A percentile compares a stretch with the other conserved stretches of the same genome.
phyloP scores from a whole-genome alignment of 1,284 basidiomycete genomes.

The Ceratobasidium sp. region DNA sequence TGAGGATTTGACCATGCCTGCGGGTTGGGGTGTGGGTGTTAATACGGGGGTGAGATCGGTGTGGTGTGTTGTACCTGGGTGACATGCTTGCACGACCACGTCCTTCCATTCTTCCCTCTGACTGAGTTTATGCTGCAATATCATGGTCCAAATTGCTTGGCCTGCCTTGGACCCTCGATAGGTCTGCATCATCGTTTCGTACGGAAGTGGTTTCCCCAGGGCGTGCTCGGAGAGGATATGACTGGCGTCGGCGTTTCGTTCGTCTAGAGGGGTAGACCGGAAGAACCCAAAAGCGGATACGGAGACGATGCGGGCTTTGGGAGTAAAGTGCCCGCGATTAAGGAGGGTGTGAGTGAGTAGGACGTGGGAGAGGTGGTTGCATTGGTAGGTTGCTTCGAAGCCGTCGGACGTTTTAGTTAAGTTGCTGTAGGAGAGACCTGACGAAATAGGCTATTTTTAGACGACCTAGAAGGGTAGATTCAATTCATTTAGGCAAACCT shows the following conservation, averaged over 20 bases:
- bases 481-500: neutral
- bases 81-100: conserved; percentile 42
- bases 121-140: conserved; percentile 30
- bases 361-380: conserved; percentile 43
- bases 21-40: neutral
- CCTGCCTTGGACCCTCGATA: conserved; percentile 44
- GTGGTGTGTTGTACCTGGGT: conserved; percentile 40
- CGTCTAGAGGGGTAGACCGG: conserved; percentile 27
- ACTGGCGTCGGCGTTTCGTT: conserved; percentile 16
- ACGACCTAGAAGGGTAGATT: neutral
- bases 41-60: neutral
- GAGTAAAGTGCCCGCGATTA: conserved; percentile 23
- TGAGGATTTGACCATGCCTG: conserved; percentile 27
- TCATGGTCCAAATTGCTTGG: conserved; percentile 43
- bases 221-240: conserved; percentile 19
- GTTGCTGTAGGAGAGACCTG: conserved; percentile 6
- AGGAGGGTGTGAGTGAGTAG: conserved; percentile 42
- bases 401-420: conserved; percentile 35
- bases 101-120: conserved; percentile 28
- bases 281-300: conserved; percentile 42
- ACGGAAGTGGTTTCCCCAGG: neutral
- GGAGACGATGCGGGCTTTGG: conserved; percentile 41
- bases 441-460: neutral
- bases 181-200: conserved; percentile 27
- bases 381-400: conserved; percentile 43